A percentile compares a stretch with the other conserved stretches of the same genome.
These are phyloP conservation scores for Bolboschoenus planiculmis DNA, from an alignment of 176 grass and related monocot species.

Conservation along the genomic window DNA sequence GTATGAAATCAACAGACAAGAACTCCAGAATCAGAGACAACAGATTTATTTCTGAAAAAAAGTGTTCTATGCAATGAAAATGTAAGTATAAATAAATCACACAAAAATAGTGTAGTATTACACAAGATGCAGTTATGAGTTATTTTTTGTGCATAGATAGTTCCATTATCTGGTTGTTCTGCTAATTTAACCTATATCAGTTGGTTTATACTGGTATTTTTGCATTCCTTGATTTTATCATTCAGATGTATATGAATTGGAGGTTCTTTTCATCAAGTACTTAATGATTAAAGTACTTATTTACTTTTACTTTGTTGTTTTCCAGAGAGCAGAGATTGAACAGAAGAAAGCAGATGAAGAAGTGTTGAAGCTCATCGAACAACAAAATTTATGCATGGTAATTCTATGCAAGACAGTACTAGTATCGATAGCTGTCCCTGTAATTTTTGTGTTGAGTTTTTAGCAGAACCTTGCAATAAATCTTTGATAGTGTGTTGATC, in stretches of 20 bases:
- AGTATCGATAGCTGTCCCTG: background rate
- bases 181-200: background rate
- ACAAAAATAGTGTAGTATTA: background rate
- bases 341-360: conserved; percentile 73
- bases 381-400: conserved; percentile 52
- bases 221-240: background rate
- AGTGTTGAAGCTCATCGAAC: conserved; percentile 65
- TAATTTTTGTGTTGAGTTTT: conserved; percentile 21
- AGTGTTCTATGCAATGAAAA: background rate
- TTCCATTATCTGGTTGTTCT: background rate
- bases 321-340: conserved; percentile 58
- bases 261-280: background rate
- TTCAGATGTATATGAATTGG: background rate
- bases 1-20: conserved; percentile 49
- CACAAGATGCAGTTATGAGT: background rate
- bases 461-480: background rate
- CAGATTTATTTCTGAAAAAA: background rate
- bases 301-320: conserved; percentile 6
- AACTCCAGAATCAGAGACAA: conserved; percentile 41
- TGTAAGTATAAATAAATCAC: background rate
- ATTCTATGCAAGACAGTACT: background rate
- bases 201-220: background rate
- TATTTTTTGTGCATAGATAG: background rate
- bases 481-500: background rate
- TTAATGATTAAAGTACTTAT: background rate